Percentiles rank a stretch among this genome's conserved stretches.
Evolutionary conservation across 805 yeast genomes (phyloP).

Genomic region (Metschnikowia anglica): DNA sequence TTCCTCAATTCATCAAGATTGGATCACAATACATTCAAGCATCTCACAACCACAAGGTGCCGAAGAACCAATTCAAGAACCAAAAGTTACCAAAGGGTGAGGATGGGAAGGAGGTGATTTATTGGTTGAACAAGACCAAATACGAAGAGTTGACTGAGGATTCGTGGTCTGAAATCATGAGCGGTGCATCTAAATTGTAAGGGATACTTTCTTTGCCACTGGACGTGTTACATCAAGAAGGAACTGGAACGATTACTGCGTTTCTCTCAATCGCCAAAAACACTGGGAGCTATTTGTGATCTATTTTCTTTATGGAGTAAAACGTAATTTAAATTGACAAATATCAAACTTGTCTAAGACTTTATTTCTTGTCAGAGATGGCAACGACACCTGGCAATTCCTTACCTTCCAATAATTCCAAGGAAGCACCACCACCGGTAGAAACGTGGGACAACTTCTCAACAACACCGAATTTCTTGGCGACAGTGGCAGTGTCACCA

Average conservation of each 20-base stretch:
- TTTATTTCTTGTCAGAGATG: slow-evolving; percentile 63
- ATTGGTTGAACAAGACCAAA: slow-evolving; percentile 60
- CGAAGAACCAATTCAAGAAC: slow-evolving; percentile 65
- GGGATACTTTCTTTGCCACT: neutral
- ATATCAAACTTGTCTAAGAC: slow-evolving; percentile 6
- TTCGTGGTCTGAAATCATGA: slow-evolving; percentile 50
- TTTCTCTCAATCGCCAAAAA: no score
- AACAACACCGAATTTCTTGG: slow-evolving; percentile 96
- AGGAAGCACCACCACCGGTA: slow-evolving; percentile 99
- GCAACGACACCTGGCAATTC: slow-evolving; percentile 96
- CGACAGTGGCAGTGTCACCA: slow-evolving; percentile 99
- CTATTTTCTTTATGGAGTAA: neutral
- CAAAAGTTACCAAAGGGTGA: slow-evolving; percentile 70
- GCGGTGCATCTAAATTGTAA: slow-evolving; percentile 41
- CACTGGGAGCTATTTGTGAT: no score
- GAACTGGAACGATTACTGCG: no score
- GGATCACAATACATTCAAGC: slow-evolving; percentile 53
- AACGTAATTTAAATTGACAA: slow-evolving; percentile 3
- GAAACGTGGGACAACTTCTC: slow-evolving; percentile 97
- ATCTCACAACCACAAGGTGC: slow-evolving; percentile 80
- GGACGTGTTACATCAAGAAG: neutral
- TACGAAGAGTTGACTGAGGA: slow-evolving; percentile 58
- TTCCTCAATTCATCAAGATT: slow-evolving; percentile 79
- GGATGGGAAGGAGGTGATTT: slow-evolving; percentile 57
- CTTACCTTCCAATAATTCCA: slow-evolving; percentile 98